These are phyloP conservation scores for Sporothrix sp. DNA, from an alignment of 2,329 filamentous ascomycete genomes.

Conservation along the genomic window DNA sequence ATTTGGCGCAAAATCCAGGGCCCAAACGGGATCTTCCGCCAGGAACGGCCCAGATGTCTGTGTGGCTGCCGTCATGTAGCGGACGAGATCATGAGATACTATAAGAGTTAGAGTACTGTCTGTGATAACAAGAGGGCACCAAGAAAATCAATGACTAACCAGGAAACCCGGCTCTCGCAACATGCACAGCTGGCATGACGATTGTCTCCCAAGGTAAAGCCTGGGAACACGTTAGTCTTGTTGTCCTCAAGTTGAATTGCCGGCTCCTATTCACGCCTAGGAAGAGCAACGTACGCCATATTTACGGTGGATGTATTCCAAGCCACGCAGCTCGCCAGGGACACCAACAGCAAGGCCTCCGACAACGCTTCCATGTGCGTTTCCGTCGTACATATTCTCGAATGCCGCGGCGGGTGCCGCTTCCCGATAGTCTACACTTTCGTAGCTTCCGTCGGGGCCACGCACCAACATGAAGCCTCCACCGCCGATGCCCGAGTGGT, in stretches of 20 bases:
- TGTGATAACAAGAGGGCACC: constrained; percentile 7
- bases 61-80: constrained; percentile 52
- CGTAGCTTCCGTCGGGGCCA: constrained; percentile 62
- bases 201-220: constrained; percentile 59
- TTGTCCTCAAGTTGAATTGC: no score
- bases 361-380: constrained; percentile 54
- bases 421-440: constrained; percentile 85
- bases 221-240: constrained; percentile 22
- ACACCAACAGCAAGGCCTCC: constrained; percentile 66
- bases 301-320: constrained; percentile 66
- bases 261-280: no score
- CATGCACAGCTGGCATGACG: constrained; percentile 60
- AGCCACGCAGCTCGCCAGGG: constrained; percentile 65
- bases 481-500: constrained; percentile 75
- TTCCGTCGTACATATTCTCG: constrained; percentile 75
- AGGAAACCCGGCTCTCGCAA: constrained; percentile 64
- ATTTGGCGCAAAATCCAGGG: constrained; percentile 78
- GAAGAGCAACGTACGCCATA: constrained; percentile 46
- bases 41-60: constrained; percentile 49
- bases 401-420: constrained; percentile 72
- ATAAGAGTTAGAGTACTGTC: constrained; percentile 20
- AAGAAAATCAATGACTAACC: constrained; percentile 27
- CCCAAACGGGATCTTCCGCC: constrained; percentile 66
- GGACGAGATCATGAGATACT: constrained; percentile 63
- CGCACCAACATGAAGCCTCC: constrained; percentile 85